Evolutionary conservation across 169 alveolate species (phyloP).

Genomic region (Plasmodium vinckei): DNA sequence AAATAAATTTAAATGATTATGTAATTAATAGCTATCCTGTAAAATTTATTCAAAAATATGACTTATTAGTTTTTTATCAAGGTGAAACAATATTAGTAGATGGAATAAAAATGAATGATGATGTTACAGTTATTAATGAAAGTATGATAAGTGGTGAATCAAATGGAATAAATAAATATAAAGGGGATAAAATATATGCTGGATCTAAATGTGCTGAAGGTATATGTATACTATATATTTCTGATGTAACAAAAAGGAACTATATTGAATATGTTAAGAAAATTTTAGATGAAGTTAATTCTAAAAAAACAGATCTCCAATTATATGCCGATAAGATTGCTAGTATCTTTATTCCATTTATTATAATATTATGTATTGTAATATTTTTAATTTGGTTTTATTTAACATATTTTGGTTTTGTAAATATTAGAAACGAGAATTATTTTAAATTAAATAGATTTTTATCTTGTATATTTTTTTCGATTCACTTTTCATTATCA

Average conservation of each 20-base stretch:
- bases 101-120: slow-evolving; percentile 66
- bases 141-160: slow-evolving; percentile 75
- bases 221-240: slow-evolving; percentile 24
- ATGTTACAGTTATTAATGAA: slow-evolving; percentile 51
- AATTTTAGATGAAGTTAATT: slow-evolving; percentile 58
- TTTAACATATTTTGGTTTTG: slow-evolving; percentile 56
- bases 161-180: slow-evolving; percentile 50
- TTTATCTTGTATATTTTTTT: slow-evolving; percentile 59
- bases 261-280: slow-evolving; percentile 64
- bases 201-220: slow-evolving; percentile 74
- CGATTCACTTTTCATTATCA: slow-evolving; percentile 71
- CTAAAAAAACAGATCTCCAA: slow-evolving; percentile 68
- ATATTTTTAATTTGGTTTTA: slow-evolving; percentile 68
- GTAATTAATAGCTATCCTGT: slow-evolving; percentile 58
- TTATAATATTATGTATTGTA: slow-evolving; percentile 39
- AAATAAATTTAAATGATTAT: slow-evolving; percentile 61
- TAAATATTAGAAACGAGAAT: slow-evolving; percentile 33
- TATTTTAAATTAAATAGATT: slow-evolving; percentile 47
- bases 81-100: slow-evolving; percentile 62
- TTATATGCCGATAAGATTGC: slow-evolving; percentile 75
- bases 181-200: slow-evolving; percentile 74
- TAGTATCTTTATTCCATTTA: slow-evolving; percentile 56
- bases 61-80: slow-evolving; percentile 59
- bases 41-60: slow-evolving; percentile 61
- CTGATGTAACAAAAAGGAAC: slow-evolving; percentile 57